These are phyloP conservation scores for Leptodontidium sp. DNA, from an alignment of 2,329 filamentous ascomycete species.

Conservation along the genomic window DNA sequence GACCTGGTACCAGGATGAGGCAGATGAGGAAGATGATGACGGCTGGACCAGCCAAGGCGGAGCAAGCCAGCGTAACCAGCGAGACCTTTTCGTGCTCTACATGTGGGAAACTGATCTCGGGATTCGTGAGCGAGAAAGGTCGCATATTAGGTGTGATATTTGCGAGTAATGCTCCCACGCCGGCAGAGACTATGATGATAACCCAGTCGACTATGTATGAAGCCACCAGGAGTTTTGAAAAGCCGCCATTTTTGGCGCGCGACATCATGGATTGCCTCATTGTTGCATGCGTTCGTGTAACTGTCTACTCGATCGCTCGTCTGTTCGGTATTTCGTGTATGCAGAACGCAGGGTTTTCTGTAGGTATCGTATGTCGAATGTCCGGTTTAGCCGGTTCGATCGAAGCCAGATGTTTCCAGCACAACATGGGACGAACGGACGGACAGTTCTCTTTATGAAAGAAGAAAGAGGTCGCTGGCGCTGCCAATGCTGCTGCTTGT, in stretches of 20 bases:
- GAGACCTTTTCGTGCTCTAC: slow-evolving; percentile 76
- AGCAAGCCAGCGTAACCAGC: slow-evolving; percentile 68
- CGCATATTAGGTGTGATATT: slow-evolving; percentile 69
- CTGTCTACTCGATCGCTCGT: background rate
- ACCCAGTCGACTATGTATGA: slow-evolving; percentile 82
- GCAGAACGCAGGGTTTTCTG: background rate
- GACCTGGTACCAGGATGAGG: slow-evolving; percentile 76
- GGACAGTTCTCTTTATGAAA: background rate
- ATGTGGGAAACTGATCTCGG: slow-evolving; percentile 80
- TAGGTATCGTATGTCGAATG: background rate
- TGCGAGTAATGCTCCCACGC: slow-evolving; percentile 66
- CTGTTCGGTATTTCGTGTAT: background rate
- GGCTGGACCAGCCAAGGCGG: slow-evolving; percentile 70
- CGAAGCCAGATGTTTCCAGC: slow-evolving; percentile 6
- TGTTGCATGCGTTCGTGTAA: slow-evolving; percentile 10
- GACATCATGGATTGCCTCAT: slow-evolving; percentile 30
- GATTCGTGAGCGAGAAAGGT: slow-evolving; percentile 76
- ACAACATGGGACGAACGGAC: background rate
- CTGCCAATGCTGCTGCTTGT: slow-evolving; percentile 7
- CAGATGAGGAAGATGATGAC: slow-evolving; percentile 73
- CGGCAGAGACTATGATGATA: slow-evolving; percentile 66
- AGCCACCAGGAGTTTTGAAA: slow-evolving; percentile 54
- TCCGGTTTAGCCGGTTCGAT: background rate
- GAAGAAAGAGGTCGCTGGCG: background rate
- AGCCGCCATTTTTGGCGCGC: slow-evolving; percentile 33